Percentiles rank a stretch among this genome's conserved stretches.
Conservation (phyloP, 192 early-diverging fungal species). For the Linnemannia hyalina region DNA sequence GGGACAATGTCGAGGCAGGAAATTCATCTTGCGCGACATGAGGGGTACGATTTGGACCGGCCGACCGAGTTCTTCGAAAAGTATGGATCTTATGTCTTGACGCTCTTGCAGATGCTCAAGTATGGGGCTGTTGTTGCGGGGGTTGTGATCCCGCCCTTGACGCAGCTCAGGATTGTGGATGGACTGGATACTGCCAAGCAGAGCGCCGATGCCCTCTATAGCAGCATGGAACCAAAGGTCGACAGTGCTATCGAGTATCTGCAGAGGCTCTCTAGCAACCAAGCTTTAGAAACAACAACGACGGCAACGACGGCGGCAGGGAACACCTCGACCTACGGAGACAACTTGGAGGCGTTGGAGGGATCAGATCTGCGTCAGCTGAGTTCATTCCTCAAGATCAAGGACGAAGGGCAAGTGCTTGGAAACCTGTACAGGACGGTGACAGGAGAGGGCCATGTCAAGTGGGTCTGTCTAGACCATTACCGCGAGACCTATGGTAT, state of each 20-base stretch:
- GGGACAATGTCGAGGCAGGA: not conserved
- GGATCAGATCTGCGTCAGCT: conserved; percentile 25
- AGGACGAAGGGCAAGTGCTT: conserved; percentile 13
- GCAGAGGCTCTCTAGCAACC: not conserved
- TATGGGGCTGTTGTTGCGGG: conserved; percentile 14
- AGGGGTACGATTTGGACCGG: conserved; percentile 22
- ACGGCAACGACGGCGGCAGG: not conserved
- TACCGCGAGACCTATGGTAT: conserved; percentile 19
- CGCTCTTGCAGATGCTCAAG: conserved; percentile 11
- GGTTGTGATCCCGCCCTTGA: conserved; percentile 1
- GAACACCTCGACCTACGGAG: not conserved
- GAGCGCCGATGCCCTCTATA: not conserved
- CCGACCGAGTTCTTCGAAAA: conserved; percentile 43
- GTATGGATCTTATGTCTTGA: conserved; percentile 20
- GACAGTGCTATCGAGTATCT: conserved; percentile 8
- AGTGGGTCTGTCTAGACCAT: conserved; percentile 35
- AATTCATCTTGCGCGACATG: conserved; percentile 29
- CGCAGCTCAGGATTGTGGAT: conserved; percentile 4
- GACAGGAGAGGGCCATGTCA: conserved; percentile 30
- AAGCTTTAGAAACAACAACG: not conserved
- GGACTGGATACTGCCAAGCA: conserved; percentile 1
- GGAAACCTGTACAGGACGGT: conserved; percentile 27
- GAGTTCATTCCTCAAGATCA: conserved; percentile 6
- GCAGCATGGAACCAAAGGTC: not conserved
- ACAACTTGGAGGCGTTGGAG: conserved; percentile 9